A percentile compares a stretch with the other conserved stretches of the same genome.
These are phyloP conservation scores for Ecytonucleospora hepatopenaei DNA, from an alignment of 371 early-diverging fungal genomes.

Conservation along the genomic window DNA sequence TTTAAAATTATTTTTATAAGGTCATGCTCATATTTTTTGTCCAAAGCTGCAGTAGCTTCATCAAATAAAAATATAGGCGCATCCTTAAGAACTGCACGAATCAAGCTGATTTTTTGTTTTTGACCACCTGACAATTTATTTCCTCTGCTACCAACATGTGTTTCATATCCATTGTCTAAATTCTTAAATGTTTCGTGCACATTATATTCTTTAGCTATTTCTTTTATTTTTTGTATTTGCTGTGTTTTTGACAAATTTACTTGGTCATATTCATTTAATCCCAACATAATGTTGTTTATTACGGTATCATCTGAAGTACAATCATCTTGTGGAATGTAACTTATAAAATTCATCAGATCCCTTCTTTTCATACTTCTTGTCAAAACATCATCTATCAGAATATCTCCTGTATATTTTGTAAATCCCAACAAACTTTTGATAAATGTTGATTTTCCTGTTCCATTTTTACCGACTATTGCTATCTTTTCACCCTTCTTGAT, in stretches of 20 bases:
- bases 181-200: conserved; percentile 32
- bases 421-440: conserved; percentile 46
- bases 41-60: conserved; percentile 58
- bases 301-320: conserved; percentile 67
- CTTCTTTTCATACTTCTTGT: conserved; percentile 60
- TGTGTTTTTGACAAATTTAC: not conserved
- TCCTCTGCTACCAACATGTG: conserved; percentile 79
- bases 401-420: conserved; percentile 34
- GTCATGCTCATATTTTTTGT: conserved; percentile 38
- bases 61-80: conserved; percentile 60
- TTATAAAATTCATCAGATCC: conserved; percentile 63
- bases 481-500: conserved; percentile 52
- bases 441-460: conserved; percentile 53
- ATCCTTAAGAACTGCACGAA: conserved; percentile 65
- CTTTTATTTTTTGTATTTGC: conserved; percentile 9
- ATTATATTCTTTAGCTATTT: conserved; percentile 3
- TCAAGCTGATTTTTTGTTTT: conserved; percentile 75
- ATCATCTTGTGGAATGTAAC: conserved; percentile 74
- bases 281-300: conserved; percentile 68
- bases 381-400: conserved; percentile 56
- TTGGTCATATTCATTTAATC: conserved; percentile 1
- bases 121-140: conserved; percentile 73
- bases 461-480: conserved; percentile 51
- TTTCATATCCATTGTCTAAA: conserved; percentile 62
- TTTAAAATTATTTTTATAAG: conserved; percentile 11